Conservation (phyloP, 192 early-diverging fungal genomes). For the Podila verticillata region DNA sequence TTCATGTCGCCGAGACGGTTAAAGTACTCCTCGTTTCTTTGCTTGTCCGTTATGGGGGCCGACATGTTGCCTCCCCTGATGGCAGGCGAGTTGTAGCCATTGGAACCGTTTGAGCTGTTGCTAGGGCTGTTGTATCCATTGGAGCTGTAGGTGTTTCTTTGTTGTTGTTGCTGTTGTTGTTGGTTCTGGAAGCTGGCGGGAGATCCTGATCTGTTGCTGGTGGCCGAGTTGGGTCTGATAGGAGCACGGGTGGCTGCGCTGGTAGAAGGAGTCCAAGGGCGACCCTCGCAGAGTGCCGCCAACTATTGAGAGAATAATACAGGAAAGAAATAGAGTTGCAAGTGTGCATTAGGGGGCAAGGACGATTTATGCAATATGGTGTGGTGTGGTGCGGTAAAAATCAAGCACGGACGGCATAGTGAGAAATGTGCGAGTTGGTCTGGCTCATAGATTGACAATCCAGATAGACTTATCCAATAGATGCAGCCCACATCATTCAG, state of each 20-base stretch:
- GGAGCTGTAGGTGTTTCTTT: conserved; percentile 21
- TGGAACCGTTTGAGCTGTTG: conserved; percentile 16
- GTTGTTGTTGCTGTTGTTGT: conserved; percentile 7
- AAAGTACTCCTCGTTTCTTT: conserved; percentile 85
- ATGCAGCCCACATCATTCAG: too few relatives aligned
- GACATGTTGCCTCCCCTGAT: conserved; percentile 6
- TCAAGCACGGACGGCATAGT: conserved; percentile 30
- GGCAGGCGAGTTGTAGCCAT: conserved; percentile 11
- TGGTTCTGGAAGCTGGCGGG: conserved; percentile 31
- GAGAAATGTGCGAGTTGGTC: conserved; percentile 16
- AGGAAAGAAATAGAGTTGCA: conserved; percentile 1
- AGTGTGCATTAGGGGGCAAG: too few relatives aligned
- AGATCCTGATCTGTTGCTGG: conserved; percentile 36
- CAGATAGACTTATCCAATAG: too few relatives aligned
- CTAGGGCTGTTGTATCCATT: conserved; percentile 35
- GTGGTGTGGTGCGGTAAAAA: background rate
- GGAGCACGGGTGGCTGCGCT: conserved; percentile 28
- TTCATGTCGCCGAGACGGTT: conserved; percentile 70
- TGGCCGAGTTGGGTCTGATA: conserved; percentile 37
- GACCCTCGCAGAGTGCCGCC: conserved; percentile 67
- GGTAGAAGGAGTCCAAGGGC: conserved; percentile 63
- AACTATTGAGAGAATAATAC: conserved; percentile 41
- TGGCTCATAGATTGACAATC: too few relatives aligned
- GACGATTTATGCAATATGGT: too few relatives aligned
- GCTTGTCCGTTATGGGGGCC: conserved; percentile 57